Evolutionary conservation across 73 alveolate species (phyloP).

Genomic region (Paramecium pentaurelia): DNA sequence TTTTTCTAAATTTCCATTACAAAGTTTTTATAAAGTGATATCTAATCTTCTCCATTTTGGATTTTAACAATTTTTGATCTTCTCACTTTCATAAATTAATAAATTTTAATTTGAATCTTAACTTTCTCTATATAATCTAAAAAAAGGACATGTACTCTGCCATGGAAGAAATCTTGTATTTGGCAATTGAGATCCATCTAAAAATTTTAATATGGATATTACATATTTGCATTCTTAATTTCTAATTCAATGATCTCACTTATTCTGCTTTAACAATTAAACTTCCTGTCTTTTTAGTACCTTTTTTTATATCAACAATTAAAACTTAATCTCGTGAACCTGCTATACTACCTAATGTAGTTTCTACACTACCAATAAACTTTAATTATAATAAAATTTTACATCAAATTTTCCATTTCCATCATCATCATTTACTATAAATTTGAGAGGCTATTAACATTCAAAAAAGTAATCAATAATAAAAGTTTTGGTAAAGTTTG

Average conservation of each 20-base stretch:
- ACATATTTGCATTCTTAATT: constrained; percentile 9
- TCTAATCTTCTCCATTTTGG: constrained; percentile 65
- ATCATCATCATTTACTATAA: constrained; percentile 41
- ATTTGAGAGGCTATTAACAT: constrained; percentile 34
- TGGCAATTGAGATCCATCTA: constrained; percentile 33
- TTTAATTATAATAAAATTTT: neutral
- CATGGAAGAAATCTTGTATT: neutral
- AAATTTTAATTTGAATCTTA: constrained; percentile 15
- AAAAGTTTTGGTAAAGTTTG: constrained; percentile 69
- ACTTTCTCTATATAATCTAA: constrained; percentile 26
- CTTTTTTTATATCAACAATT: neutral
- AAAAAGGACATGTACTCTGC: constrained; percentile 16
- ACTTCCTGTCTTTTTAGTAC: neutral
- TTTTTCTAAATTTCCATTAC: constrained; percentile 73
- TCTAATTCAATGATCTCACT: neutral
- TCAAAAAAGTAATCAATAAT: constrained; percentile 71
- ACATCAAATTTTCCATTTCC: constrained; percentile 34
- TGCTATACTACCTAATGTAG: neutral
- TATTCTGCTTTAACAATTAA: constrained; percentile 18
- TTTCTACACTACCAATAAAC: constrained; percentile 1
- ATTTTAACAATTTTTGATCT: neutral
- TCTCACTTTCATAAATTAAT: constrained; percentile 55
- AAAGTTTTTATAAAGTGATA: constrained; percentile 63
- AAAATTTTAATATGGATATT: neutral
- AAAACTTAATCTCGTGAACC: neutral